Evolutionary conservation across 495 filamentous ascomycete genomes (phyloP), one percentile per base, ranked within the genome.

Genomic region (Aspergillus funiculosus): DNA sequence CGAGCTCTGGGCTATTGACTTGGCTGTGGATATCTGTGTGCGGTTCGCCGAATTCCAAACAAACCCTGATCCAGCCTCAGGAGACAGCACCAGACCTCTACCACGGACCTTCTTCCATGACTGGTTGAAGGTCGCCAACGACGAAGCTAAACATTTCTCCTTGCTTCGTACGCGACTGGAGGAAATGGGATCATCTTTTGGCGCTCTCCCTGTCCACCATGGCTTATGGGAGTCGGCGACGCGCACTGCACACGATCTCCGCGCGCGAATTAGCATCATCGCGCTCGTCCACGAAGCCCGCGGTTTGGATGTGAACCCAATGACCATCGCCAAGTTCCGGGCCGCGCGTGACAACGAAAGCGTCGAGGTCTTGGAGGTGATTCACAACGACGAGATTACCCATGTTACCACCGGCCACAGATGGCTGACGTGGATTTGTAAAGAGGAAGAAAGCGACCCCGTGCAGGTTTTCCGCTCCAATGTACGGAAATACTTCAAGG

Each of bases 281-380:
- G 71, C 72, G 0, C 52, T 77, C 6, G 73, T 77, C 3, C 73
- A 77, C 43, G 73, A 77, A 52, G 73, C 73, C 1, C 68, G 73
- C 5, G 73, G 73, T 3, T 56, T 77, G 2, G 73, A 77, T 44
- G 68, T 77, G 20, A 77, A 77, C 34, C 73, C 73, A 0, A 60
- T 75, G 64, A 77, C 73, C 2, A 77, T 77, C 35, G 65, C 71
- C 27, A 77, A 77, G 50, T 77, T 77, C 56, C 72, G 71, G 35
- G 62, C 58, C 29, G 64, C 70, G 0, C 54, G 56, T 11, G 73
- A 77, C 27, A 41, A 11, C 5, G 70, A 73, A 34, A 77, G 72
- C 18, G 72, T 75, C 13, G 52, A 64, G 21, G 52, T 57, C 2
- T 50, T 77, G 37, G 69, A 68, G 32, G 49, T 77, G 2, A 77